phyloP scores from a whole-genome alignment of 495 filamentous ascomycete species.

The Penicillium paxilli region DNA sequence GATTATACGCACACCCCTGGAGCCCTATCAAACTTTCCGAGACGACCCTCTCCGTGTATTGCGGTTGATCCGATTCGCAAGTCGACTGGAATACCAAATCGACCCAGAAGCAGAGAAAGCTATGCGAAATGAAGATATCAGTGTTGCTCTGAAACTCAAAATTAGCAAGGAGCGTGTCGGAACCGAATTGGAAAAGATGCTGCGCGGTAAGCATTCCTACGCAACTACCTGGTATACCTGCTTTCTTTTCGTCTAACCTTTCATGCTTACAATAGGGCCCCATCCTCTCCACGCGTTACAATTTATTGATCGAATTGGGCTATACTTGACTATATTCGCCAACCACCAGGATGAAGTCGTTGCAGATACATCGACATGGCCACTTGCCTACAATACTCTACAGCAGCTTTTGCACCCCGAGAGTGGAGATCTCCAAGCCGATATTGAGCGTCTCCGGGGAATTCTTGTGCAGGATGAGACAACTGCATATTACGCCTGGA shows the following conservation, averaged over 20 bases:
- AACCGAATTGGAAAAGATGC: conserved; percentile 85
- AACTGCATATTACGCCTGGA: conserved; percentile 71
- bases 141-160: conserved; percentile 76
- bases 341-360: conserved; percentile 47
- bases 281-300: conserved; percentile 66
- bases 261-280: conserved; percentile 48
- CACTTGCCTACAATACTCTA: conserved; percentile 40
- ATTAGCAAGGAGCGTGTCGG: conserved; percentile 90
- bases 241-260: neutral
- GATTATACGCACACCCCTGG: conserved; percentile 81
- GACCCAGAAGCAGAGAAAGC: conserved; percentile 62
- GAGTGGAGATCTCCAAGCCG: conserved; percentile 3
- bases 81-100: conserved; percentile 76
- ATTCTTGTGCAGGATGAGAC: conserved; percentile 59
- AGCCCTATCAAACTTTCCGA: conserved; percentile 89
- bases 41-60: conserved; percentile 94
- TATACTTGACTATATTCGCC: conserved; percentile 79
- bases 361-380: conserved; percentile 46
- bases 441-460: conserved; percentile 33
- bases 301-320: conserved; percentile 69
- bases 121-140: conserved; percentile 75
- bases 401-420: conserved; percentile 26
- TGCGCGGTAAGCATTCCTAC: conserved; percentile 59
- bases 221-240: neutral
- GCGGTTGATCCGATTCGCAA: conserved; percentile 86